Conservation (phyloP, 176 grass and related monocot species). For the Oryza longistaminata region DNA sequence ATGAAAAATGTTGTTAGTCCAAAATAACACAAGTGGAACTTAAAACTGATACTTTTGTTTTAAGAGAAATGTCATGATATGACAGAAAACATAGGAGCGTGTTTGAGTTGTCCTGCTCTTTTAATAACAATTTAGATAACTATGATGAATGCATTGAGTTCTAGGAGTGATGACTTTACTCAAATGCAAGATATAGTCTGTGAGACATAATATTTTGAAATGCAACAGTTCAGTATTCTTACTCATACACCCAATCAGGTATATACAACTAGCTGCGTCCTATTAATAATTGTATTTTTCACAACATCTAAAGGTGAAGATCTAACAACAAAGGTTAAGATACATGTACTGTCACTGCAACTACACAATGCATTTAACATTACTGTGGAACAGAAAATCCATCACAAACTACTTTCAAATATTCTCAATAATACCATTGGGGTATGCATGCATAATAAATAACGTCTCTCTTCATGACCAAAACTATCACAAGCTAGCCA, state of each 20-base stretch:
- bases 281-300: conserved; percentile 6
- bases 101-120: background rate
- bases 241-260: conserved; percentile 26
- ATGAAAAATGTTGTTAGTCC: conserved; percentile 31
- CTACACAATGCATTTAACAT: background rate
- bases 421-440: background rate
- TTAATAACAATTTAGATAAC: background rate
- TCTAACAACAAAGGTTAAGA: background rate
- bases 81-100: conserved; percentile 15
- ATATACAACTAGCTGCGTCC: background rate
- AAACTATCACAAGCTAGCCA: background rate
- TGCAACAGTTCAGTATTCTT: conserved; percentile 5
- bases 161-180: background rate
- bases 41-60: background rate
- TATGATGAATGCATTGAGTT: conserved; percentile 19
- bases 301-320: conserved; percentile 17
- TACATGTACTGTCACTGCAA: background rate
- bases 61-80: conserved; percentile 16
- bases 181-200: background rate
- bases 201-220: conserved; percentile 13
- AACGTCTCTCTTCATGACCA: background rate
- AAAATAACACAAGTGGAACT: background rate
- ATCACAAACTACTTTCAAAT: background rate
- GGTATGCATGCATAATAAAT: conserved; percentile 4
- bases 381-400: background rate